phyloP scores from a whole-genome alignment of 2,329 filamentous ascomycete species.

The Scedosporium apiospermum region DNA sequence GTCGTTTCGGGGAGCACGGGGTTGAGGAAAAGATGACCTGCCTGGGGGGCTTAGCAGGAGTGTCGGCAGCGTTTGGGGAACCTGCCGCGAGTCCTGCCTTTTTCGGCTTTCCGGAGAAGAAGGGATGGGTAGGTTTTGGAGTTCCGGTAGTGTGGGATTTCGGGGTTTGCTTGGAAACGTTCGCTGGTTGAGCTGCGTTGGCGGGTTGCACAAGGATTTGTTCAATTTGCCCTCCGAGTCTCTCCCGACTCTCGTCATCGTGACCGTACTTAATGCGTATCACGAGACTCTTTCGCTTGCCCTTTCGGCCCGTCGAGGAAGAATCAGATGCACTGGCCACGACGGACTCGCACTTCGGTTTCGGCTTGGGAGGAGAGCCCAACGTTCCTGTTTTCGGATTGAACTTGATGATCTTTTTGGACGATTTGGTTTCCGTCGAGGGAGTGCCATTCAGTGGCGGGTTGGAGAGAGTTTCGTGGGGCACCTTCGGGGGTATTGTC shows the following conservation, averaged over 20 bases:
- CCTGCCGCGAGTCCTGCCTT: constrained; percentile 6
- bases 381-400: constrained; percentile 54
- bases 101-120: constrained; percentile 29
- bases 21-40: constrained; percentile 42
- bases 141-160: constrained; percentile 15
- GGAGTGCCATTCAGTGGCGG: constrained; percentile 8
- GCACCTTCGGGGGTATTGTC: not conserved
- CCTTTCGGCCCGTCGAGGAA: constrained; percentile 12
- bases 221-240: constrained; percentile 51
- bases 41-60: constrained; percentile 16
- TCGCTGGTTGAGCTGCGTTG: not conserved
- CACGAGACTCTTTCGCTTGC: constrained; percentile 28
- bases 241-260: constrained; percentile 31
- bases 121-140: constrained; percentile 30
- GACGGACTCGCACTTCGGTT: constrained; percentile 15
- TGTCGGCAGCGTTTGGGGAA: not conserved
- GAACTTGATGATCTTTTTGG: constrained; percentile 43
- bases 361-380: constrained; percentile 50
- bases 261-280: constrained; percentile 51
- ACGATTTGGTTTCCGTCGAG: constrained; percentile 17
- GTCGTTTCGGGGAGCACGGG: constrained; percentile 39
- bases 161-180: constrained; percentile 25
- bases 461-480: constrained; percentile 2
- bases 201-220: constrained; percentile 32
- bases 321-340: not conserved